Base-by-base conservation (phyloP, 768 basidiomycete species). In the Trichaptum fuscoviolaceum region DNA sequence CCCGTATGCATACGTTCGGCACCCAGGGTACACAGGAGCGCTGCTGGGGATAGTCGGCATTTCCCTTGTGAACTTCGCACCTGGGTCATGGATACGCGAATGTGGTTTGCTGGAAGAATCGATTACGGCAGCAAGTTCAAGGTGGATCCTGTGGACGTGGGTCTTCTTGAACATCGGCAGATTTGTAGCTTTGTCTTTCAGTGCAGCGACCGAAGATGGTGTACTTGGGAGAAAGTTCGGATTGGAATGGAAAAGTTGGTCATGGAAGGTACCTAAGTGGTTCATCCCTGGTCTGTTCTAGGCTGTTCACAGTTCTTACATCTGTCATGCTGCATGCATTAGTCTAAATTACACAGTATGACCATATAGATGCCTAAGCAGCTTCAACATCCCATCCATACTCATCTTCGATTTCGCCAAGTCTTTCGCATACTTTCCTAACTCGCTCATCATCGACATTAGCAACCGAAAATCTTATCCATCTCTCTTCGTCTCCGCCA, bases 401-500 rank as follows among this genome's bases (percentile, higher is more conserved):
- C 15, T 63, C 67, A 10, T 15, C 23, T 57, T 75, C 77, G 27
- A 78, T 81, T 67, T 80, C 78, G 65, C 63, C 74, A 70, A 89
- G 70, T 64, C 88, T 77, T 75, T 78, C 78, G 67, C 87, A 89
- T 7, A 85, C 86, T 36, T 74, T 70, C 69, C 73, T 71, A 20
- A 89, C 81, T 71, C 83, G 79, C 63, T 84, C 85, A 63, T 92
- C 89, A 58, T 83, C 81, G n/a, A 92, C 85, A 74, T 92, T 94
- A 15, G 91, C 90, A 2, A 93, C 88, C 10, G 90, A 91, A 74
- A 94, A 90, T 64, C 92, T 82, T 34, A 93, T 77, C 89, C 90
- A 81, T 80, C 7, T 82, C 84, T 52, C 73, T 58, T 63, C 68
- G 68, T 57, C 72, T 67, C 57, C 64, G 58, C 65, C 75, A 57